Evolutionary conservation across 768 basidiomycete genomes (phyloP).

Genomic region (Boletus reticulatus): DNA sequence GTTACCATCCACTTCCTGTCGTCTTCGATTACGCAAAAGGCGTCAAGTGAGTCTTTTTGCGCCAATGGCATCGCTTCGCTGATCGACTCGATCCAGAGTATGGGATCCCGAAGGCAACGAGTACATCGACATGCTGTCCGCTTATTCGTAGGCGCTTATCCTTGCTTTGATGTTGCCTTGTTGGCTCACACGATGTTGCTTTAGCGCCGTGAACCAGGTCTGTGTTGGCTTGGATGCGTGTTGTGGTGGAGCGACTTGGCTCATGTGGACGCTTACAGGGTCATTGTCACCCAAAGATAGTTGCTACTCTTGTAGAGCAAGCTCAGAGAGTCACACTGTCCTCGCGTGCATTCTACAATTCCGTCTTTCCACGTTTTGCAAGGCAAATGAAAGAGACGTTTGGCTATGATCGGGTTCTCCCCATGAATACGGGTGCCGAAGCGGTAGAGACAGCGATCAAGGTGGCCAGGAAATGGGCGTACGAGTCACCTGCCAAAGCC

Average conservation of each 20-base stretch:
- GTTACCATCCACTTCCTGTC: constrained; percentile 94
- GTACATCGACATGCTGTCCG: constrained; percentile 97
- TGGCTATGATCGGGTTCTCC: constrained; percentile 92
- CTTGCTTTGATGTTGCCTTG: background rate
- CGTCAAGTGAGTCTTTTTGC: constrained; percentile 70
- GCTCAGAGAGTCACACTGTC: constrained; percentile 89
- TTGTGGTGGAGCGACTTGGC: constrained; percentile 4
- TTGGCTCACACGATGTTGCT: constrained; percentile 1
- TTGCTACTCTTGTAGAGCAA: constrained; percentile 77
- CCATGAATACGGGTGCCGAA: constrained; percentile 99
- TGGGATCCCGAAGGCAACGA: constrained; percentile 95
- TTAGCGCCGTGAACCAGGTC: constrained; percentile 86
- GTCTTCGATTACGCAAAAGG: constrained; percentile 91
- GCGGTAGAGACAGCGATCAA: constrained; percentile 98
- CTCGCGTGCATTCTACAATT: constrained; percentile 95
- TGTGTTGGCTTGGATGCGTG: constrained; percentile 24
- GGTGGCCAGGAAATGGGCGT: constrained; percentile 96
- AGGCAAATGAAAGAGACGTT: constrained; percentile 80
- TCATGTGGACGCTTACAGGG: constrained; percentile 44
- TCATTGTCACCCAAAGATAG: constrained; percentile 90
- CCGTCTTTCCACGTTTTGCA: constrained; percentile 87
- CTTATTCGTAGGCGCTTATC: constrained; percentile 75
- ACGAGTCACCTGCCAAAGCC: constrained; percentile 74
- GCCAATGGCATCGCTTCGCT: constrained; percentile 19
- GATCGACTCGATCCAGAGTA: constrained; percentile 43